Evolutionary conservation across 2,329 filamentous ascomycete species (phyloP).

Genomic region (Aspergillus jensenii): DNA sequence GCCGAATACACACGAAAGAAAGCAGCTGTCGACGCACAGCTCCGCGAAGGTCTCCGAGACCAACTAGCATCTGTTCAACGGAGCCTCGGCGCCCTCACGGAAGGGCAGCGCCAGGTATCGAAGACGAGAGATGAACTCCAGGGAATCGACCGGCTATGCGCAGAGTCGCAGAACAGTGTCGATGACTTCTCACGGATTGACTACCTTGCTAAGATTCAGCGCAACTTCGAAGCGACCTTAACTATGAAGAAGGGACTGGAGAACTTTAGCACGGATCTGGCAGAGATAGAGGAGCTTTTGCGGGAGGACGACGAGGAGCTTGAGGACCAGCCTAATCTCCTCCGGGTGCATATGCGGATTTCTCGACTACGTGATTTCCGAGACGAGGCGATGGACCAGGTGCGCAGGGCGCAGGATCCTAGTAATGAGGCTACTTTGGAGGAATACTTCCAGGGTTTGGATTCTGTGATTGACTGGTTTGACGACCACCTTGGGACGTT

Average conservation of each 20-base stretch:
- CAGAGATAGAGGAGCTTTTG: conserved; percentile 74
- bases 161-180: conserved; percentile 96
- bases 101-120: conserved; percentile 88
- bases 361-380: conserved; percentile 90
- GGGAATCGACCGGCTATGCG: conserved; percentile 96
- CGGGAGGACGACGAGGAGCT: conserved; percentile 79
- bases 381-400: conserved; percentile 96
- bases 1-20: conserved; percentile 95
- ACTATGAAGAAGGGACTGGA: conserved; percentile 90
- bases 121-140: conserved; percentile 98
- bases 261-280: conserved; percentile 76
- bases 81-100: conserved; percentile 83
- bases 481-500: conserved; percentile 90
- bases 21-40: conserved; percentile 81
- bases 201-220: conserved; percentile 58
- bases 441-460: conserved; percentile 84
- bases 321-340: conserved; percentile 87
- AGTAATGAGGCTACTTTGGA: conserved; percentile 79
- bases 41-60: conserved; percentile 82
- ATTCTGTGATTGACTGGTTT: conserved; percentile 89
- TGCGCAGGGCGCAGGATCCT: conserved; percentile 70
- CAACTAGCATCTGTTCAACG: conserved; percentile 93
- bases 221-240: conserved; percentile 93
- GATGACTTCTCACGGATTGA: conserved; percentile 90
- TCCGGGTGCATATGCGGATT: conserved; percentile 87